These are phyloP conservation scores for Chlorociboria aeruginascens DNA, from an alignment of 495 filamentous ascomycete species.

Conservation along the genomic window DNA sequence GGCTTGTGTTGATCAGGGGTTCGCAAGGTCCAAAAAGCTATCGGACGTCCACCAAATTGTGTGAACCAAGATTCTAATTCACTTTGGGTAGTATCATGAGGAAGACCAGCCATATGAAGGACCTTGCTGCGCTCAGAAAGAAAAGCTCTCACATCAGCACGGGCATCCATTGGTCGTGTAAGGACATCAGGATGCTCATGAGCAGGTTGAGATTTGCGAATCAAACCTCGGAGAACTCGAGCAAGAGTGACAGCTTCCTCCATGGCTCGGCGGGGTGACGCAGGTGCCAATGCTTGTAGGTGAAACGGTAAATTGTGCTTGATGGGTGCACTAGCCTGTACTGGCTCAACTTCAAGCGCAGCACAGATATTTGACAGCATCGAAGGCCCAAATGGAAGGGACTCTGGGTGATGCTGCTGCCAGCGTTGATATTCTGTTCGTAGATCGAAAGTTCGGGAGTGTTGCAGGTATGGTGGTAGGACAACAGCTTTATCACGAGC, in stretches of 20 bases:
- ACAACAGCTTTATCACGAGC: conserved; percentile 96
- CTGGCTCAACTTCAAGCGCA: conserved; percentile 91
- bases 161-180: conserved; percentile 89
- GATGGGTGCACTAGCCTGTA: conserved; percentile 92
- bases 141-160: conserved; percentile 94
- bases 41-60: conserved; percentile 94
- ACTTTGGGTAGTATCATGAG: conserved; percentile 95
- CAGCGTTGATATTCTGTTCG: conserved; percentile 95
- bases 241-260: conserved; percentile 93
- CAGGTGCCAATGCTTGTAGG: conserved; percentile 87
- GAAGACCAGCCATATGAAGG: conserved; percentile 90
- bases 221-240: conserved; percentile 79
- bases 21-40: conserved; percentile 96
- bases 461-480: conserved; percentile 90
- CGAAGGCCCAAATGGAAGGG: conserved; percentile 88
- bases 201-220: conserved; percentile 87
- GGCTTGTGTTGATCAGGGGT: conserved; percentile 98
- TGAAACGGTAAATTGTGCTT: conserved; percentile 98
- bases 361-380: conserved; percentile 95
- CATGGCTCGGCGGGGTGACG: conserved; percentile 94
- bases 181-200: conserved; percentile 90
- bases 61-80: conserved; percentile 99
- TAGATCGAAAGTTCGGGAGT: conserved; percentile 92
- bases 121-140: conserved; percentile 92
- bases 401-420: conserved; percentile 97